Percentiles rank a stretch among this genome's conserved stretches.
These are phyloP conservation scores for Penicillium freii DNA, from an alignment of 2,329 filamentous ascomycete genomes.

Conservation along the genomic window DNA sequence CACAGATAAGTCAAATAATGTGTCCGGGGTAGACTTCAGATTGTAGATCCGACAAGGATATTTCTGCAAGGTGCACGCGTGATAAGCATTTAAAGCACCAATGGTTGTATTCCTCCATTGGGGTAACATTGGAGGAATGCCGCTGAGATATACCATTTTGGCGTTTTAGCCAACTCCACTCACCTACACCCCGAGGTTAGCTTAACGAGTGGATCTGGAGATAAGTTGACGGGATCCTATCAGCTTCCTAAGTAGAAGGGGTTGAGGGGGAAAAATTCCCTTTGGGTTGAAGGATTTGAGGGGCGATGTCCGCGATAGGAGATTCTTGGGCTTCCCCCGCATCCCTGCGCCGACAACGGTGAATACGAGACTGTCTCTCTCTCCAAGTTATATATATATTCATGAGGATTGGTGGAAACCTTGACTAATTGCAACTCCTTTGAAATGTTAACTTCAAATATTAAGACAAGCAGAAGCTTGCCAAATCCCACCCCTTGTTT, in stretches of 20 bases:
- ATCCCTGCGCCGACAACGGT: neutral
- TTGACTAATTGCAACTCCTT: neutral
- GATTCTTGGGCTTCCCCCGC: constrained; percentile 1
- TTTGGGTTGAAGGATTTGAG: neutral
- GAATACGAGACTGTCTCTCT: neutral
- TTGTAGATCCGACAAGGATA: constrained; percentile 9
- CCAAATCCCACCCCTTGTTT: constrained; percentile 31
- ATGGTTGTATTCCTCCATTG: neutral
- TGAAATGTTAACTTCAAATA: neutral
- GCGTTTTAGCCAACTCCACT: neutral
- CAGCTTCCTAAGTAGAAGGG: too few relatives aligned
- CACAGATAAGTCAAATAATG: constrained; percentile 10
- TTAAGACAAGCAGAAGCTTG: constrained; percentile 19
- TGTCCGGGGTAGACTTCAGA: neutral
- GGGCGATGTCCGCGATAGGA: constrained; percentile 1
- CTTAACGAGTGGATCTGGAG: neutral
- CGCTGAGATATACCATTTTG: neutral
- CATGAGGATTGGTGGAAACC: neutral
- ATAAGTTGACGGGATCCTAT: neutral
- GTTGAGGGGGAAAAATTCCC: neutral
- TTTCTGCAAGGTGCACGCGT: neutral
- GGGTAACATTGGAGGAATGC: constrained; percentile 1
- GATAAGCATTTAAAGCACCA: constrained; percentile 8
- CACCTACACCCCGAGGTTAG: neutral
- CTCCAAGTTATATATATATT: neutral